Evolutionary conservation across 2,329 filamentous ascomycete genomes (phyloP).

Genomic region (Eutypella sp.): DNA sequence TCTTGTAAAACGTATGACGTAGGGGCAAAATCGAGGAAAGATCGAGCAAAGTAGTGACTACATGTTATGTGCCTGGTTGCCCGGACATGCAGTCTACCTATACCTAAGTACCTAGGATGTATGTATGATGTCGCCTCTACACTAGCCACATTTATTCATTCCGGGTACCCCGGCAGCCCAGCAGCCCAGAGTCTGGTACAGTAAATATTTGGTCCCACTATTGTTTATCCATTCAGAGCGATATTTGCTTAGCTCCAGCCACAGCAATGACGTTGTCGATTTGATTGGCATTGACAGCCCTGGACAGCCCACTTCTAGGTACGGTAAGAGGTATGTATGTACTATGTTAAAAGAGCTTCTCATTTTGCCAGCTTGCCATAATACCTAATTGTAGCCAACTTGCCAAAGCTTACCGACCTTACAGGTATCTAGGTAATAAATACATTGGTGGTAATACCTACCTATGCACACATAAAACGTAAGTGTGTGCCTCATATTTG

Average conservation of each 20-base stretch:
- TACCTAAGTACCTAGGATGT: not conserved
- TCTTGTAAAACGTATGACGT: no score
- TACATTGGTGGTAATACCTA: not conserved
- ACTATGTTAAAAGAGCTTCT: not conserved
- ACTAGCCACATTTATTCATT: not conserved
- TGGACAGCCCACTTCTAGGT: not conserved
- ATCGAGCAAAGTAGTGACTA: no score
- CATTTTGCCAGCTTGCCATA: no score
- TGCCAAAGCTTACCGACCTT: no score
- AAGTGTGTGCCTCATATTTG: no score
- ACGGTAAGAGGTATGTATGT: not conserved
- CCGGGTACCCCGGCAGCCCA: no score
- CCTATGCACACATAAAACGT: not conserved
- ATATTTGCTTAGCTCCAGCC: not conserved
- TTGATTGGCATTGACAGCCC: not conserved
- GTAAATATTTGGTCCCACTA: not conserved
- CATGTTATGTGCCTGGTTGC: no score
- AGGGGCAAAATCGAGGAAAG: no score
- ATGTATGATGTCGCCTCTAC: no score
- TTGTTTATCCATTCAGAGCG: no score
- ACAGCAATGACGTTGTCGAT: not conserved
- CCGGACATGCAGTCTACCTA: not conserved
- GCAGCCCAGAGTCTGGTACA: not conserved
- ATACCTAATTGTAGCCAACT: no score
- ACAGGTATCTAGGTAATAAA: no score